A percentile compares a stretch with the other conserved stretches of the same genome.
These are phyloP conservation scores for Boletus rubroflammeus DNA, from an alignment of 768 basidiomycete species.

Conservation along the genomic window DNA sequence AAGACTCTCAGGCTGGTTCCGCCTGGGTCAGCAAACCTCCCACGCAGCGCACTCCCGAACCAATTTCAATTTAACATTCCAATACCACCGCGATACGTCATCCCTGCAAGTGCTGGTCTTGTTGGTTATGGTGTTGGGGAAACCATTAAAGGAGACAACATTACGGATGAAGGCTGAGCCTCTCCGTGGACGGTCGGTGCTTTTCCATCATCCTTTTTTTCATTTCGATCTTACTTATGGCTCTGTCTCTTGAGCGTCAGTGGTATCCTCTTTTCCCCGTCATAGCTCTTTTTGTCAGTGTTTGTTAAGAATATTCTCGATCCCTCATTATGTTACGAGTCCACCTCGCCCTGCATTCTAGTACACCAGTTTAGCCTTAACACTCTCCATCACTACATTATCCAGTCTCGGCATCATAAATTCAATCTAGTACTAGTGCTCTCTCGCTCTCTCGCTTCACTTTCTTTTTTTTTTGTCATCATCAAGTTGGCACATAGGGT, in stretches of 20 bases:
- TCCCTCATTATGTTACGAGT: conserved; percentile 8
- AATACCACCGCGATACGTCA: conserved; percentile 22
- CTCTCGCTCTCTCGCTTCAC: neutral
- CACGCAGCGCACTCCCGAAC: conserved; percentile 53
- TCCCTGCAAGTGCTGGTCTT: neutral
- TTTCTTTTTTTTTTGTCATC: conserved; percentile 4
- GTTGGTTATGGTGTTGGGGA: conserved; percentile 17
- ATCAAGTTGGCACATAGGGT: conserved; percentile 17
- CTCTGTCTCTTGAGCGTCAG: neutral
- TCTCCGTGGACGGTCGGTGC: conserved; percentile 16
- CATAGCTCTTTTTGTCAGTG: conserved; percentile 2
- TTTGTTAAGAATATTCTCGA: conserved; percentile 16
- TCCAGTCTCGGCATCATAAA: conserved; percentile 25
- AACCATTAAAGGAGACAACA: conserved; percentile 9
- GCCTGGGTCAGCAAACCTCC: conserved; percentile 31
- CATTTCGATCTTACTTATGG: neutral
- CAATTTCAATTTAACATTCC: conserved; percentile 45
- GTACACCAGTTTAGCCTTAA: conserved; percentile 8
- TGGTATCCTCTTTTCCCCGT: neutral
- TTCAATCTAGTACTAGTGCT: conserved; percentile 23
- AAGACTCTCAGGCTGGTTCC: conserved; percentile 38
- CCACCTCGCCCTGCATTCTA: conserved; percentile 18
- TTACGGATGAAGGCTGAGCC: conserved; percentile 33
- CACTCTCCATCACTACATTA: conserved; percentile 23
- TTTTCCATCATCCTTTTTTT: neutral